Base-by-base conservation (phyloP, 805 yeast genomes). In the Candida maltosa region DNA sequence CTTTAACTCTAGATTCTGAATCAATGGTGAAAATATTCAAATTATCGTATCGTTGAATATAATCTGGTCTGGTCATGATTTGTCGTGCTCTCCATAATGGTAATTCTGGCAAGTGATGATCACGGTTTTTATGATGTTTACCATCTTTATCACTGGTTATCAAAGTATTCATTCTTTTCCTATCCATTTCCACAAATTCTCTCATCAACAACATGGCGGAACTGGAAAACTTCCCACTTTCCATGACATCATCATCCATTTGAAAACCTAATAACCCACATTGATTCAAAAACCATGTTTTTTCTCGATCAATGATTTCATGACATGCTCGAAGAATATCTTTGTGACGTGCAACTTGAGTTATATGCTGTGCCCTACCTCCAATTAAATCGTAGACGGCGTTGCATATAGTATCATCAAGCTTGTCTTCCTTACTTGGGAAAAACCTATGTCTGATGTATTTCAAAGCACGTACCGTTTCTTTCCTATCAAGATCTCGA, bases 241-340 rank as follows among this genome's bases (percentile, higher is more conserved):
- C 89, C 84, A 84, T 83, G 5, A 86, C 95, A 59, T 86, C 95
- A 49, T 86, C 95, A 51, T 86, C 95, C 95, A 86, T 84, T 14
- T 69, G 77, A 44, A 69, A 70, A 2, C 94, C 95, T 7, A 86
- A 57, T 10, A 86, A 60, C 0, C 87, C 93, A 57, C 94, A 85
- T 48, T 85, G 87, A 51, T 83, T 86, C 44, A 86, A 65, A 44
- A 85, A 82, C 95, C 95, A 86, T 0, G 88, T 83, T 52, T 83
- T 83, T 46, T 86, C 95, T 6, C 82, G 65, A 52, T 86, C 93
- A 38, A 86, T 83, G 22, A 86, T 67, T 40, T 69, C 71, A 47
- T 83, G 83, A 43, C 86, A 78, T 0, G 87, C 87, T 22, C 58
- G 56, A 21, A 80, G 48, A 47, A 79, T 64, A 46, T 80, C 76